These are phyloP conservation scores for Melanopsichium pennsylvanicum DNA, from an alignment of 1,284 basidiomycete species.

Conservation along the genomic window DNA sequence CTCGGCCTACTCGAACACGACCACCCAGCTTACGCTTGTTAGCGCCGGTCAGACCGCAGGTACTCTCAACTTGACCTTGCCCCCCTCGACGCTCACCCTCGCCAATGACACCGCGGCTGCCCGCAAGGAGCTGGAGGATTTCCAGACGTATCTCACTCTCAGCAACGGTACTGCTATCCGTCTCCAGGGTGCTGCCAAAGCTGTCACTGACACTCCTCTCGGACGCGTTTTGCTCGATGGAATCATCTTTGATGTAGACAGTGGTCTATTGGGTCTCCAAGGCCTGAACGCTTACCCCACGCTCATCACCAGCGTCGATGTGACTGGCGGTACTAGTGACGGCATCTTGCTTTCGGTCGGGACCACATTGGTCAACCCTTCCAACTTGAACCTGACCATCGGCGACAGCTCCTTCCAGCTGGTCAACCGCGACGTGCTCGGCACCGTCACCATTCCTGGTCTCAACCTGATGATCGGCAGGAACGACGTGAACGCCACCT, in stretches of 20 bases:
- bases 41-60: slow-evolving; percentile 73
- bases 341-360: slow-evolving; percentile 74
- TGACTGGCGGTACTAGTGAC: slow-evolving; percentile 74
- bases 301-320: slow-evolving; percentile 74
- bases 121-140: slow-evolving; percentile 58
- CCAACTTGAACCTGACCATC: slow-evolving; percentile 72
- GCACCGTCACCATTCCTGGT: slow-evolving; percentile 50
- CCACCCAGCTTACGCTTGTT: slow-evolving; percentile 45
- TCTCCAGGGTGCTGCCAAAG: slow-evolving; percentile 74
- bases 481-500: slow-evolving; percentile 58
- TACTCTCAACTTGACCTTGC: slow-evolving; percentile 74
- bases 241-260: slow-evolving; percentile 79
- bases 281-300: slow-evolving; percentile 73
- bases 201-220: slow-evolving; percentile 75
- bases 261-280: slow-evolving; percentile 73
- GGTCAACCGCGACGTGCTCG: slow-evolving; percentile 68
- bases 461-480: slow-evolving; percentile 54
- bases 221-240: slow-evolving; percentile 76
- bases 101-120: slow-evolving; percentile 70
- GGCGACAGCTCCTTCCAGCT: slow-evolving; percentile 70
- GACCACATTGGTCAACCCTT: slow-evolving; percentile 74
- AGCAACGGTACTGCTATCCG: slow-evolving; percentile 72
- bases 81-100: slow-evolving; percentile 71
- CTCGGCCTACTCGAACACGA: slow-evolving; percentile 33
- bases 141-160: slow-evolving; percentile 65